Evolutionary conservation across 2,329 filamentous ascomycete species (phyloP).

Genomic region (Penicillium decumbens): DNA sequence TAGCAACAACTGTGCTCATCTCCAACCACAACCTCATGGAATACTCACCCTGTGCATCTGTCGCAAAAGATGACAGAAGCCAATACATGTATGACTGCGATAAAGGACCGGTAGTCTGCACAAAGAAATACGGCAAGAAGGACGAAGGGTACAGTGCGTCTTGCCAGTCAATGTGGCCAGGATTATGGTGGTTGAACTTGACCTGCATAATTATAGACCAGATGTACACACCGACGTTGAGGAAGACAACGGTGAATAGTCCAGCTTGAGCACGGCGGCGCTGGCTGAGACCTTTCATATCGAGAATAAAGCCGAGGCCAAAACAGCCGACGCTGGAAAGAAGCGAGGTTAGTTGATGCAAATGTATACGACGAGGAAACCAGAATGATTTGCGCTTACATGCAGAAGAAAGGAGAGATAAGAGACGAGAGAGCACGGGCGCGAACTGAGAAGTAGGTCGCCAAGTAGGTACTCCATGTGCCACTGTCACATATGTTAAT

Average conservation of each 20-base stretch:
- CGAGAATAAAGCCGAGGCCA: constrained; percentile 46
- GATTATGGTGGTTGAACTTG: constrained; percentile 37
- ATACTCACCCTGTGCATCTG: constrained; percentile 36
- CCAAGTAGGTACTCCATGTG: constrained; percentile 46
- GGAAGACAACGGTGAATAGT: constrained; percentile 44
- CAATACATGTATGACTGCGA: constrained; percentile 47
- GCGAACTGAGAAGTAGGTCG: constrained; percentile 44
- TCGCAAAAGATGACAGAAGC: constrained; percentile 43
- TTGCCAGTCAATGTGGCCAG: constrained; percentile 47
- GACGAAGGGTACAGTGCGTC: constrained; percentile 41
- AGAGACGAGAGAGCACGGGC: constrained; percentile 45
- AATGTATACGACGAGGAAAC: neutral
- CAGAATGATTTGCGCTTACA: constrained; percentile 26
- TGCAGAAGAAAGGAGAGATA: constrained; percentile 49
- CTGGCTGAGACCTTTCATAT: constrained; percentile 39
- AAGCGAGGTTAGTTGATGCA: neutral
- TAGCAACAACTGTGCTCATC: neutral
- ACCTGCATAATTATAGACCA: constrained; percentile 50
- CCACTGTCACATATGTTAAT: constrained; percentile 28
- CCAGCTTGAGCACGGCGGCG: constrained; percentile 47
- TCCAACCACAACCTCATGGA: neutral
- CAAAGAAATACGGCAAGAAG: constrained; percentile 49
- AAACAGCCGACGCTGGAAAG: constrained; percentile 44
- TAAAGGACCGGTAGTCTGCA: constrained; percentile 43
- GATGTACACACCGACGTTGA: constrained; percentile 48